phyloP scores from a whole-genome alignment of 352 stramenopile genomes.

The Phytophthora brassicae region DNA sequence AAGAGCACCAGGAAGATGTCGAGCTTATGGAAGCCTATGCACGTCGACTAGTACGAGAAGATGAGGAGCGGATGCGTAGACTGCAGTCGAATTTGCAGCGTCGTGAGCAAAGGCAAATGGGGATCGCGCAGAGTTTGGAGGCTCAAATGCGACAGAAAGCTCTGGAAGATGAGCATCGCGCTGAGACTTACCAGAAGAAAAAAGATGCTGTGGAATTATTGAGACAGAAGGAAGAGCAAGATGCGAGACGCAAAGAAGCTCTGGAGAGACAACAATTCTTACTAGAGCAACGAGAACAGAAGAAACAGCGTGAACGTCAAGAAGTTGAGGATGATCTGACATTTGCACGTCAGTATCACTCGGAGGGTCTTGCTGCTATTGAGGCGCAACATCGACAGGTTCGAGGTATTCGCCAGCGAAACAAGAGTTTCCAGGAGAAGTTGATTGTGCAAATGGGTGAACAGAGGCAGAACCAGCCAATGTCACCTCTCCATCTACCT shows the following conservation, averaged over 20 bases:
- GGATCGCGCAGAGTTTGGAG: slow-evolving; percentile 46
- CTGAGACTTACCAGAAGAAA: slow-evolving; percentile 64
- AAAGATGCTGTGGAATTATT: slow-evolving; percentile 41
- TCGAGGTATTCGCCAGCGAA: slow-evolving; percentile 41
- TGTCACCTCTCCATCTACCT: slow-evolving; percentile 55
- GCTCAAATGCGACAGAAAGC: slow-evolving; percentile 50
- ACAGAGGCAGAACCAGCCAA: slow-evolving; percentile 49
- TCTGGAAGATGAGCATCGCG: slow-evolving; percentile 54
- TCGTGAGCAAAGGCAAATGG: slow-evolving; percentile 42
- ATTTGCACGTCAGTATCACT: slow-evolving; percentile 54
- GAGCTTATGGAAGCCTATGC: slow-evolving; percentile 76
- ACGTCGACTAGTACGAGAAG: slow-evolving; percentile 52
- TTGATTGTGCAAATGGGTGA: slow-evolving; percentile 64
- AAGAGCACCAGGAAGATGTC: slow-evolving; percentile 62
- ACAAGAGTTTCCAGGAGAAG: slow-evolving; percentile 62
- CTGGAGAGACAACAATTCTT: slow-evolving; percentile 63
- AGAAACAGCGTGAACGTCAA: slow-evolving; percentile 44
- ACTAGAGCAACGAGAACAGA: slow-evolving; percentile 34
- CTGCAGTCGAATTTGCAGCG: slow-evolving; percentile 50
- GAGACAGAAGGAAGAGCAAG: slow-evolving; percentile 37
- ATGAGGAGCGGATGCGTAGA: slow-evolving; percentile 49
- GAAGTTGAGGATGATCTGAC: slow-evolving; percentile 61
- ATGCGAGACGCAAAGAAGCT: slow-evolving; percentile 43
- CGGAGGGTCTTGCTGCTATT: slow-evolving; percentile 43
- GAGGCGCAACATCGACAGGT: slow-evolving; percentile 49